phyloP scores from a whole-genome alignment of 805 yeast species.

The Komagataella kurtzmanii region DNA sequence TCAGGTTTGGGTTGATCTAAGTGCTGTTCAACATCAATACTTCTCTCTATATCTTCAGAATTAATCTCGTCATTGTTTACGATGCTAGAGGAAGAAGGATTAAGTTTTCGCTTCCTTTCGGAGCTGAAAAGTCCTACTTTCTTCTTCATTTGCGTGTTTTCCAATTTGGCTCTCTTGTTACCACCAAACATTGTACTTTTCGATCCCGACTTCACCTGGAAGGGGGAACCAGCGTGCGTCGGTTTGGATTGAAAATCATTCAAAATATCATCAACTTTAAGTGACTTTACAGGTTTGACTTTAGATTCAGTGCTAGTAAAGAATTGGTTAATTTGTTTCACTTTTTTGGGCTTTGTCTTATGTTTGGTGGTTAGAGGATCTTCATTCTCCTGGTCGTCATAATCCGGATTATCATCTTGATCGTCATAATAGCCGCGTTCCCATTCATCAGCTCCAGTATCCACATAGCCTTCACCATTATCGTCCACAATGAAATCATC shows the following conservation, averaged over 20 bases:
- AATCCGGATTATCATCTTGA: constrained; percentile 22
- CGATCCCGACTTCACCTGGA: neutral
- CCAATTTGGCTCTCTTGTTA: neutral
- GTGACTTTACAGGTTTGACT: constrained; percentile 21
- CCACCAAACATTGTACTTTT: neutral
- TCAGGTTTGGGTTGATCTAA: neutral
- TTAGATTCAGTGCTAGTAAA: constrained; percentile 25
- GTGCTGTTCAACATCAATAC: neutral
- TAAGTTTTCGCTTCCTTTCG: neutral
- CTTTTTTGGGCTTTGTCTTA: constrained; percentile 21
- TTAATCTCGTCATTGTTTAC: neutral
- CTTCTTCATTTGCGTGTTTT: neutral
- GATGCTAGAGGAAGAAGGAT: neutral
- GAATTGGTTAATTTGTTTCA: constrained; percentile 30
- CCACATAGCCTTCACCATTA: constrained; percentile 87
- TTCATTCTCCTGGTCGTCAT: constrained; percentile 14
- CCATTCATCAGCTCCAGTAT: constrained; percentile 89
- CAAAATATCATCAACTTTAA: constrained; percentile 57
- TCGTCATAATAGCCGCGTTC: constrained; percentile 49
- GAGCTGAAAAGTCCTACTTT: neutral
- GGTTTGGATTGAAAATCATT: constrained; percentile 31
- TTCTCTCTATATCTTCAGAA: neutral
- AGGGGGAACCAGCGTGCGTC: neutral
- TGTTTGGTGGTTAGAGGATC: constrained; percentile 10
- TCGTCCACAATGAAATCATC: constrained; percentile 95